Evolutionary conservation across 768 basidiomycete genomes (phyloP).

Genomic region (Suillus clintonianus): DNA sequence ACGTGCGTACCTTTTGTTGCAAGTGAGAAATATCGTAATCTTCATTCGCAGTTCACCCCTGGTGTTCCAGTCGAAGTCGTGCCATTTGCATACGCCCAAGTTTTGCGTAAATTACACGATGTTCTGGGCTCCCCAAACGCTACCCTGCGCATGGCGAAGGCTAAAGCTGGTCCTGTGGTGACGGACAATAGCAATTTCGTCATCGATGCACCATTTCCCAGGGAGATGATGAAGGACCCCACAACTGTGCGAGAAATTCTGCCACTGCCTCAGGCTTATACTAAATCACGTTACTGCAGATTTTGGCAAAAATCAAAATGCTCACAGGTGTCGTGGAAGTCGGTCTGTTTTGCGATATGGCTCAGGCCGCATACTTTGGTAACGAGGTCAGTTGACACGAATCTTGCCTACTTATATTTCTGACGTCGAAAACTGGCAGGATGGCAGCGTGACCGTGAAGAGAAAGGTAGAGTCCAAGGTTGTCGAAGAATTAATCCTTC

Average conservation of each 20-base stretch:
- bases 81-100: constrained; percentile 92
- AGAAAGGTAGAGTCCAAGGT: constrained; percentile 31
- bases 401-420: not conserved
- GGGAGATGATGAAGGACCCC: constrained; percentile 68
- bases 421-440: constrained; percentile 37
- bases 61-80: constrained; percentile 97
- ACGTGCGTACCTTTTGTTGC: constrained; percentile 51
- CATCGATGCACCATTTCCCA: constrained; percentile 91
- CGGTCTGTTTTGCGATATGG: constrained; percentile 93
- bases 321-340: constrained; percentile 99
- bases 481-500: constrained; percentile 15
- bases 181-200: constrained; percentile 97
- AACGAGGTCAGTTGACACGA: constrained; percentile 55
- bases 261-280: not conserved
- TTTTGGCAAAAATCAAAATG: constrained; percentile 84
- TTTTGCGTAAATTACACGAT: constrained; percentile 69
- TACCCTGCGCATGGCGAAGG: constrained; percentile 88
- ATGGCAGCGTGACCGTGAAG: constrained; percentile 70
- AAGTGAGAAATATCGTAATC: not conserved
- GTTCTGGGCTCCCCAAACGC: constrained; percentile 68
- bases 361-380: constrained; percentile 95
- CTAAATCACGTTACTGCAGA: constrained; percentile 40
- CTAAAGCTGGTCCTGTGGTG: constrained; percentile 94
- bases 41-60: constrained; percentile 61
- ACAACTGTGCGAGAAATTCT: constrained; percentile 44